phyloP scores from a whole-genome alignment of 495 filamentous ascomycete species.

The Darksidea phi region DNA sequence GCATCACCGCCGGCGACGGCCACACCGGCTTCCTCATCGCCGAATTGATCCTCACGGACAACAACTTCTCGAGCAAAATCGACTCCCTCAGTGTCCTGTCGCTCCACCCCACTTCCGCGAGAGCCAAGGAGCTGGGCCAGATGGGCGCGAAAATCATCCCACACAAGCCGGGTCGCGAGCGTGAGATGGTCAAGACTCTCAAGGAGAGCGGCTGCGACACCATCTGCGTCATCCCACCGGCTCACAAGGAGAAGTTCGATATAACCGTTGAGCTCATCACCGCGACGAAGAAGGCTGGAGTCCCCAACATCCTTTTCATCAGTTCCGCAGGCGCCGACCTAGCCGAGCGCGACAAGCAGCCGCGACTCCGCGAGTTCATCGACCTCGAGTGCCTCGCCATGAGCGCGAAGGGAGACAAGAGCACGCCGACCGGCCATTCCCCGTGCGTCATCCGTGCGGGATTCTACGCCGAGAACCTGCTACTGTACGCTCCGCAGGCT shows the following conservation, averaged over 20 bases:
- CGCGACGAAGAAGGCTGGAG: constrained; percentile 52
- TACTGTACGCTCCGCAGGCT: constrained; percentile 51
- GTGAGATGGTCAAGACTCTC: constrained; percentile 44
- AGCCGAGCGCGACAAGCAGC: constrained; percentile 53
- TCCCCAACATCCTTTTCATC: constrained; percentile 55
- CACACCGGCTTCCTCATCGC: constrained; percentile 57
- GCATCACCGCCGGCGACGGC: constrained; percentile 55
- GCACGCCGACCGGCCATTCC: constrained; percentile 46
- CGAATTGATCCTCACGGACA: constrained; percentile 52
- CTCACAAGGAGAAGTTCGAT: constrained; percentile 50
- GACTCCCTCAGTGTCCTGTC: constrained; percentile 46
- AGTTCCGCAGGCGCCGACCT: constrained; percentile 56
- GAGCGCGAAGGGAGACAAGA: constrained; percentile 49
- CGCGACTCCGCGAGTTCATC: constrained; percentile 55
- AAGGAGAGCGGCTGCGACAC: constrained; percentile 51
- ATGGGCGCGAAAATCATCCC: constrained; percentile 17
- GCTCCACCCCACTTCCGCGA: constrained; percentile 25
- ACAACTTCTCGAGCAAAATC: constrained; percentile 47
- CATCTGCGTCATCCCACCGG: constrained; percentile 55
- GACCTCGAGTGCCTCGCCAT: constrained; percentile 53
- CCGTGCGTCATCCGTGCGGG: constrained; percentile 55
- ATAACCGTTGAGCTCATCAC: constrained; percentile 51
- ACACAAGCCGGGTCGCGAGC: constrained; percentile 48
- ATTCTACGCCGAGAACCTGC: constrained; percentile 59
- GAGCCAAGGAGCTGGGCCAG: constrained; percentile 9